Evolutionary conservation across 2,329 filamentous ascomycete genomes (phyloP).

Genomic region (Akanthomyces uredinophilus): DNA sequence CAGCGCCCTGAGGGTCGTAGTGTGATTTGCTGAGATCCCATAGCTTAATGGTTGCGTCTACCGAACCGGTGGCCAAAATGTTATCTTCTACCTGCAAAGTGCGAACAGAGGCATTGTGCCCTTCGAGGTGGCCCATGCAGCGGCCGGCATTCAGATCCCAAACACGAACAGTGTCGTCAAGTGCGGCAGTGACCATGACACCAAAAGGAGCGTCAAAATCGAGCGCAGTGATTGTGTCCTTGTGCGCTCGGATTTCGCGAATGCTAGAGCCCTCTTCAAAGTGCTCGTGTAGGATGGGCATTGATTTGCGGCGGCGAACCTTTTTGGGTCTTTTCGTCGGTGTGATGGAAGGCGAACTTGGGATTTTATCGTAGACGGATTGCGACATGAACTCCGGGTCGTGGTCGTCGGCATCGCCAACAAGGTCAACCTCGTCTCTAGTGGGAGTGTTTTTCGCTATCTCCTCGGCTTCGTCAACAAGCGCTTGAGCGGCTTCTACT

Average conservation of each 20-base stretch:
- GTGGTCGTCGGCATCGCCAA: conserved; percentile 45
- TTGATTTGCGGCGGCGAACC: conserved; percentile 68
- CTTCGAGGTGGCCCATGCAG: conserved; percentile 87
- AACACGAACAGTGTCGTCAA: conserved; percentile 90
- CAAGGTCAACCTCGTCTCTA: conserved; percentile 49
- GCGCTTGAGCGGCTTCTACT: conserved; percentile 56
- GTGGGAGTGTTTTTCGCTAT: conserved; percentile 47
- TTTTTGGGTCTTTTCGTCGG: conserved; percentile 45
- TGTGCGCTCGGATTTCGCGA: conserved; percentile 81
- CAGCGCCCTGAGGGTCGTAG: conserved; percentile 66
- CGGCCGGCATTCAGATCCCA: conserved; percentile 95
- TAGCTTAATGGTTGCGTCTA: conserved; percentile 88
- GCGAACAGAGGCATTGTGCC: conserved; percentile 89
- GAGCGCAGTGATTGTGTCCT: conserved; percentile 79
- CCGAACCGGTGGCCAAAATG: conserved; percentile 87
- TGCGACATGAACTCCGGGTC: conserved; percentile 82
- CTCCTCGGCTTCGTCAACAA: conserved; percentile 54
- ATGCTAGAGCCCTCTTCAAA: conserved; percentile 86
- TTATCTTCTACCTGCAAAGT: conserved; percentile 93
- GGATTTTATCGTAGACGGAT: conserved; percentile 92
- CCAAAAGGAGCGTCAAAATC: conserved; percentile 98
- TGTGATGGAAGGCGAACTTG: conserved; percentile 46
- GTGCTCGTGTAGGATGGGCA: conserved; percentile 94
- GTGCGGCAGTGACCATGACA: conserved; percentile 82
- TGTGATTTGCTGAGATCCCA: conserved; percentile 92